phyloP scores from a whole-genome alignment of 345 rosid genomes.

The Arabis hirsuta region DNA sequence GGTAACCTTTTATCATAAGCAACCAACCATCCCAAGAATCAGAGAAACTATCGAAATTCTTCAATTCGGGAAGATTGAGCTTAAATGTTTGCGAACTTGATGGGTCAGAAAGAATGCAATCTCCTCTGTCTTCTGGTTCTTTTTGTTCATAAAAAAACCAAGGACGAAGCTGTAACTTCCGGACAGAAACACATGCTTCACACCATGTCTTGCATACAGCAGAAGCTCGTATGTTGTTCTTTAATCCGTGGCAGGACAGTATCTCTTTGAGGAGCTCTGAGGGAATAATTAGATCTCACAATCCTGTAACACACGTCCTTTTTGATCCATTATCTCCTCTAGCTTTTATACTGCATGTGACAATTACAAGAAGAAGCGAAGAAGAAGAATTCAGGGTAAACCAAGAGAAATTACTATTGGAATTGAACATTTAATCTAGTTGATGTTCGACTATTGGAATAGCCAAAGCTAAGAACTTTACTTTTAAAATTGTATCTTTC shows the following conservation, averaged over 20 bases:
- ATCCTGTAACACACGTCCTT: background rate
- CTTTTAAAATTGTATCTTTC: too few relatives aligned
- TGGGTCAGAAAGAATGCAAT: background rate
- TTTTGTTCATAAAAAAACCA: background rate
- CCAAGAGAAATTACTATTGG: too few relatives aligned
- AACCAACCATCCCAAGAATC: constrained; percentile 16
- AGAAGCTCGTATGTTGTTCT: constrained; percentile 17
- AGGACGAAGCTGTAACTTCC: background rate
- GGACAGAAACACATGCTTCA: background rate
- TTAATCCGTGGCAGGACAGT: constrained; percentile 4
- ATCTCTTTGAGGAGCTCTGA: background rate
- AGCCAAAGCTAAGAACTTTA: too few relatives aligned
- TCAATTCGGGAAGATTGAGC: background rate
- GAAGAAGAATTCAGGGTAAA: too few relatives aligned
- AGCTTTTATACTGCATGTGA: background rate
- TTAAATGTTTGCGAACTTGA: background rate
- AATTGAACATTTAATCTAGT: too few relatives aligned
- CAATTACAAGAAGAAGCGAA: too few relatives aligned
- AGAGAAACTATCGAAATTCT: background rate
- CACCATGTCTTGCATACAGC: constrained; percentile 15
- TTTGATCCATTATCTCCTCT: background rate
- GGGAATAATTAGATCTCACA: background rate
- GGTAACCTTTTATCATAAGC: background rate
- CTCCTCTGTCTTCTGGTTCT: background rate
- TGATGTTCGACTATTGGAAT: too few relatives aligned